These are phyloP conservation scores for Podospora bellae-mahoneyi DNA, from an alignment of 495 filamentous ascomycete genomes.

Conservation along the genomic window DNA sequence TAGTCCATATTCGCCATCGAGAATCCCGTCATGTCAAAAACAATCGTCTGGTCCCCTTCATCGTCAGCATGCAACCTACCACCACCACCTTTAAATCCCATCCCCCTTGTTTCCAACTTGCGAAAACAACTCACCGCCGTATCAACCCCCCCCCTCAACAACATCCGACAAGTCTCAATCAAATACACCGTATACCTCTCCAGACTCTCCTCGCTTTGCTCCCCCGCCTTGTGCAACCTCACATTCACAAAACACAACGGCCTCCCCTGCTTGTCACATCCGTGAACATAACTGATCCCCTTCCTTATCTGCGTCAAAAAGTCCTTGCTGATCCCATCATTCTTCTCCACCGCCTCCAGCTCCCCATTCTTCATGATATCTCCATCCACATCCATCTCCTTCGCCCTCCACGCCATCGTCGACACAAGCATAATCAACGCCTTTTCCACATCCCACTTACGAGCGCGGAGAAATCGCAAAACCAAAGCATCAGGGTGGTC, in stretches of 20 bases:
- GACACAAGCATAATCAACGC: conserved; percentile 92
- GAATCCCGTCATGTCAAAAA: conserved; percentile 96
- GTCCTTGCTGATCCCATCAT: conserved; percentile 62
- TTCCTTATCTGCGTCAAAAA: conserved; percentile 81
- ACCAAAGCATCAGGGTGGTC: conserved; percentile 89
- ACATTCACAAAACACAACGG: conserved; percentile 87
- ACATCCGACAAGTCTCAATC: conserved; percentile 86
- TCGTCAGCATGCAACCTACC: conserved; percentile 18
- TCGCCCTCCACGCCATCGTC: conserved; percentile 85
- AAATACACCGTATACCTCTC: conserved; percentile 90
- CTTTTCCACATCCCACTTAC: conserved; percentile 94
- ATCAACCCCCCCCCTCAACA: conserved; percentile 76
- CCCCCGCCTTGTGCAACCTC: conserved; percentile 71
- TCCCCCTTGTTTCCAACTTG: no score
- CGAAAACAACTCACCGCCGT: conserved; percentile 68
- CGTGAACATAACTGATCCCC: conserved; percentile 95
- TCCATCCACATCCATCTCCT: conserved; percentile 79
- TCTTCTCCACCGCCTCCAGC: conserved; percentile 56
- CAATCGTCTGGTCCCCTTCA: conserved; percentile 56
- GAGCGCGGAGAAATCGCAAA: conserved; percentile 82
- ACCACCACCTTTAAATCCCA: no score
- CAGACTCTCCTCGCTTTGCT: conserved; percentile 74
- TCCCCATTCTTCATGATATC: conserved; percentile 84
- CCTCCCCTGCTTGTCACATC: conserved; percentile 75
- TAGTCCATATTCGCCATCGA: conserved; percentile 97